Percentiles rank a stretch among this genome's conserved stretches.
Evolutionary conservation across 192 early-diverging fungal species (phyloP).

Genomic region (Linnemannia elongata): DNA sequence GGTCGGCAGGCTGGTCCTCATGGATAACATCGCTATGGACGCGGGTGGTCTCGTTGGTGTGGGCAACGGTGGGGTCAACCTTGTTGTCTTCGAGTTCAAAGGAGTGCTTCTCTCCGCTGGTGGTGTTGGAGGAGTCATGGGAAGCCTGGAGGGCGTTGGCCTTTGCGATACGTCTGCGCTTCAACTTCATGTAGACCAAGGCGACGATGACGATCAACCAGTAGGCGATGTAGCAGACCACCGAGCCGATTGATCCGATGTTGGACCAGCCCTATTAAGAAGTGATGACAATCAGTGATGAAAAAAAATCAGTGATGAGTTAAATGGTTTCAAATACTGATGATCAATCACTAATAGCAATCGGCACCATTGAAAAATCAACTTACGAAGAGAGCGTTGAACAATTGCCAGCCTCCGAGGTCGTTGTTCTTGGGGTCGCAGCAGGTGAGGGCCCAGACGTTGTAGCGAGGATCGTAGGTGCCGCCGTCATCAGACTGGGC

Average conservation of each 20-base stretch:
- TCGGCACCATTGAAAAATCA: background rate
- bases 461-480: slow-evolving; percentile 33
- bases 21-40: background rate
- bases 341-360: background rate
- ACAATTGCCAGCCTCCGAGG: slow-evolving; percentile 73
- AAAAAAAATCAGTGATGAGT: background rate
- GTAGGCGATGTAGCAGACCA: slow-evolving; percentile 83
- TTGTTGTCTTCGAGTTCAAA: background rate
- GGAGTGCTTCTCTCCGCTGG: background rate
- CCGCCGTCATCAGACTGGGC: slow-evolving; percentile 35
- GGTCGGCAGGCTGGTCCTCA: background rate
- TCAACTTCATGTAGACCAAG: slow-evolving; percentile 62
- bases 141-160: background rate
- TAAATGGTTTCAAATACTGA: background rate
- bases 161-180: slow-evolving; percentile 17
- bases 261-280: slow-evolving; percentile 75
- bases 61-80: background rate
- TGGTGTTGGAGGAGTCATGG: background rate
- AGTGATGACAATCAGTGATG: background rate
- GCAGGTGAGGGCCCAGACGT: slow-evolving; percentile 73
- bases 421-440: slow-evolving; percentile 66
- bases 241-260: slow-evolving; percentile 77
- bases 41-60: background rate
- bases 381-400: slow-evolving; percentile 73
- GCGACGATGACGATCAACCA: slow-evolving; percentile 72